Conservation (phyloP, 2,329 filamentous ascomycete species). For the Claviceps spartinae region DNA sequence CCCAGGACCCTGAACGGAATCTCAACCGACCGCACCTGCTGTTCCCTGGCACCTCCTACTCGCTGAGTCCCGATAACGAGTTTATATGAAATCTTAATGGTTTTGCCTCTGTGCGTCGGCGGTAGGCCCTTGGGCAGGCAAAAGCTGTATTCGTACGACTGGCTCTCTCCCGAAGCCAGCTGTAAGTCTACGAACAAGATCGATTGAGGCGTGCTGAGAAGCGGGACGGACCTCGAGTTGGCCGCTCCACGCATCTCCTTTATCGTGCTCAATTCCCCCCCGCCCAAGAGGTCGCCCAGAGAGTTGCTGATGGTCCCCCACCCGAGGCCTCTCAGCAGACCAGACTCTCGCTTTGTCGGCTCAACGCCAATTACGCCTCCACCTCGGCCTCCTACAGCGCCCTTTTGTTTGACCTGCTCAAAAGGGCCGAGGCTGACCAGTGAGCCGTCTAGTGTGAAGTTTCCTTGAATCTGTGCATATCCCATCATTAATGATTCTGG, state of each 20-base stretch:
- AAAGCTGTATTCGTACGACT: slow-evolving; percentile 76
- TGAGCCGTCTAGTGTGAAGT: slow-evolving; percentile 83
- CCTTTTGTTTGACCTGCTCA: slow-evolving; percentile 91
- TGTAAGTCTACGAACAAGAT: slow-evolving; percentile 90
- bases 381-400: slow-evolving; percentile 74
- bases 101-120: slow-evolving; percentile 78
- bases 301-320: slow-evolving; percentile 85
- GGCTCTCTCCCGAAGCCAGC: slow-evolving; percentile 77
- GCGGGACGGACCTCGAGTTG: slow-evolving; percentile 73
- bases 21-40: slow-evolving; percentile 81
- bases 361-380: slow-evolving; percentile 78
- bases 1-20: slow-evolving; percentile 87
- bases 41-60: slow-evolving; percentile 61
- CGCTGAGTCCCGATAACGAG: slow-evolving; percentile 85
- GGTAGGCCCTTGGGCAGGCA: slow-evolving; percentile 78
- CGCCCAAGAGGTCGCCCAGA: slow-evolving; percentile 73
- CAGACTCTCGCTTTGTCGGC: slow-evolving; percentile 56
- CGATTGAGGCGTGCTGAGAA: slow-evolving; percentile 90
- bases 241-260: slow-evolving; percentile 87
- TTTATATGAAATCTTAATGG: slow-evolving; percentile 87
- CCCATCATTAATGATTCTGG: slow-evolving; percentile 94
- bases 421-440: slow-evolving; percentile 81
- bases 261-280: slow-evolving; percentile 79
- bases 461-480: slow-evolving; percentile 85
- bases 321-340: slow-evolving; percentile 70